Conservation (phyloP, 495 filamentous ascomycete species). For the Aspergillus bridgeri region DNA sequence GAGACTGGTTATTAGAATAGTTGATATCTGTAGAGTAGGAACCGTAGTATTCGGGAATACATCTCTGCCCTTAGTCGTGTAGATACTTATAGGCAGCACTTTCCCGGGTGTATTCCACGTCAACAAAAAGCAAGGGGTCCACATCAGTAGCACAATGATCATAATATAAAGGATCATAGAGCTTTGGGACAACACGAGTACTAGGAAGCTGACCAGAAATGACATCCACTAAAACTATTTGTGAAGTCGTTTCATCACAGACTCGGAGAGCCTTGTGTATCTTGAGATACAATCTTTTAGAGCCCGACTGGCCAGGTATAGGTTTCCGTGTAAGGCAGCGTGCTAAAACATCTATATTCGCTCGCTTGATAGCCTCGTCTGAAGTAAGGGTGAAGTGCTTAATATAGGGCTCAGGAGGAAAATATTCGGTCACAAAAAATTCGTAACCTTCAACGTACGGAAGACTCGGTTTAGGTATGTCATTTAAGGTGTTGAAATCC, state of each 20-base stretch:
- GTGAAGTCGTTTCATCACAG: background rate
- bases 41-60: background rate
- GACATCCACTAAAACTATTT: constrained; percentile 1
- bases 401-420: constrained; percentile 1
- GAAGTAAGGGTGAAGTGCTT: constrained; percentile 1
- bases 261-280: background rate
- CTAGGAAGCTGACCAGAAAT: background rate
- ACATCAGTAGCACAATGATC: background rate
- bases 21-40: background rate
- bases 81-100: constrained; percentile 1
- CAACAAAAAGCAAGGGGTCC: constrained; percentile 1
- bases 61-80: background rate
- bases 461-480: constrained; percentile 3
- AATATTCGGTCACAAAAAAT: constrained; percentile 3
- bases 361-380: constrained; percentile 2
- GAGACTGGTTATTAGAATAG: background rate
- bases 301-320: background rate
- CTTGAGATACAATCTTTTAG: background rate
- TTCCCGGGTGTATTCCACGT: background rate
- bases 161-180: constrained; percentile 8
- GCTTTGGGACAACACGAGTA: background rate
- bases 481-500: constrained; percentile 2
- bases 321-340: background rate
- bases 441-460: constrained; percentile 5
- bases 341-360: background rate